Base-by-base conservation (phyloP, 768 basidiomycete species). In the Leucosporidium yakuticum region DNA sequence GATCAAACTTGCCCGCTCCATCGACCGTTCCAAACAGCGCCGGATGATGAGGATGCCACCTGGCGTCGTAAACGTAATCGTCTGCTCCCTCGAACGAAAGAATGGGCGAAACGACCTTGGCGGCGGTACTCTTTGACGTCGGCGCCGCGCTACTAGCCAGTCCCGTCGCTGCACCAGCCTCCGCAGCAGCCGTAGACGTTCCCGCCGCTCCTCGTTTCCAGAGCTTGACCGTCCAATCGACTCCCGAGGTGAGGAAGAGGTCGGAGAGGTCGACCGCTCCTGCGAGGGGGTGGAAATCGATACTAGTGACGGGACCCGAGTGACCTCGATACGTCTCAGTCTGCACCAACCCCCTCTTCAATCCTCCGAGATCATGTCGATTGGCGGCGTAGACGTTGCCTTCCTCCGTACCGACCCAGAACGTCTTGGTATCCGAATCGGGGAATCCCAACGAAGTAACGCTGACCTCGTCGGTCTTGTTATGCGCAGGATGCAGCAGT, bases 371-470 rank as follows among this genome's bases (percentile, higher is more conserved):
- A 77, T 98, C 96, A 77, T 96, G 93, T 49, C 96, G 85, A 78
- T 98, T 91, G 3, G 95, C 95, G 76, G 94, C 91, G 77, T 97
- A 98, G 27, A 99, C 85, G 73, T 90, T 91, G 12, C 96, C 96
- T 80, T 99, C 96, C 78, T 99, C 96, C 6, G 96, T 99, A 0
- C 96, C 96, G 27, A 96, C 89, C 87, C 89, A 95, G 81, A 98
- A 96, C 17, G 92, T 91, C 1, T 93, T 90, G 3, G 94, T 95
- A 79, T 98, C 96, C 76, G 91, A 94, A 74, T 90, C 88, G 0
- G 95, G 92, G 80, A 98, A 97, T 77, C 95, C 91, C 39, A 98
- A 83, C 0, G 88, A 85, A 0, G 96, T 98, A 69, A 98, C 89
- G 3, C 93, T 88, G 3, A 99, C 93, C 78, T 99, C 96, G 55